Evolutionary conservation across 2,329 filamentous ascomycete genomes (phyloP), one percentile per base, ranked within the genome.

Genomic region (Penicillium oxalicum): DNA sequence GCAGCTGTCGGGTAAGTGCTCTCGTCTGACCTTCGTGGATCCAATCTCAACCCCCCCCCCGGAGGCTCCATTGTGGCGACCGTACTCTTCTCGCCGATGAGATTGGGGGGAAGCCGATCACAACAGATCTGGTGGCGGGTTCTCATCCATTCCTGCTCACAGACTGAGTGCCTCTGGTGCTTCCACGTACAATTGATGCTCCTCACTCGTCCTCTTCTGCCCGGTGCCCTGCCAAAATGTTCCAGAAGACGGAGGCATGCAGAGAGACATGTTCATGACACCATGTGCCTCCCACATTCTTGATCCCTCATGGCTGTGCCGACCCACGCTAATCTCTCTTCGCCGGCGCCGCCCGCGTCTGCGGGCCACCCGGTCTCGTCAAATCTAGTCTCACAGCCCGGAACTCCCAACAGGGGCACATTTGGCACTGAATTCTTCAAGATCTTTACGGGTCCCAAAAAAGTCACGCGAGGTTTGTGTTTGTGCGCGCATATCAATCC

Each of bases 401-500:
- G 51, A 18, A 60, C 57, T 40, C 51, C 59, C 11, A 57, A 47
- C 25, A 50, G 52, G 53, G 52, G 26, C 4, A 35, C 44, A 8
- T 55, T 65, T 25, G 59, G 60, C 11, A 48, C 60, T 18, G 64
- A 67, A 34, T 61, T 66, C 45, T 60, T 66, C 51, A 68, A 89
- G 83, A 68, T 81, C 72, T 57, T 74, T 85, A 52, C 78, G 74
- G 44, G 61, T 18, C 60, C 88, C 48, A 93, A 89, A 73, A 88
- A 84, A 64, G 80, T 79, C 9, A 89, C 86, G n/a, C 78, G 86
- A 77, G 86, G 87, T 88, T 77, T 85, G 87, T 88, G 70, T 61
- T 32, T 13, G 25, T 3, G 9, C 29, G 1, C 9, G 7, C 8
- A 18, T 18, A 18, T 18, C 18, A 18, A 18, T 18, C 18, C 18